Evolutionary conservation across 2,329 filamentous ascomycete species (phyloP).

Genomic region (Alternaria gansuensis): DNA sequence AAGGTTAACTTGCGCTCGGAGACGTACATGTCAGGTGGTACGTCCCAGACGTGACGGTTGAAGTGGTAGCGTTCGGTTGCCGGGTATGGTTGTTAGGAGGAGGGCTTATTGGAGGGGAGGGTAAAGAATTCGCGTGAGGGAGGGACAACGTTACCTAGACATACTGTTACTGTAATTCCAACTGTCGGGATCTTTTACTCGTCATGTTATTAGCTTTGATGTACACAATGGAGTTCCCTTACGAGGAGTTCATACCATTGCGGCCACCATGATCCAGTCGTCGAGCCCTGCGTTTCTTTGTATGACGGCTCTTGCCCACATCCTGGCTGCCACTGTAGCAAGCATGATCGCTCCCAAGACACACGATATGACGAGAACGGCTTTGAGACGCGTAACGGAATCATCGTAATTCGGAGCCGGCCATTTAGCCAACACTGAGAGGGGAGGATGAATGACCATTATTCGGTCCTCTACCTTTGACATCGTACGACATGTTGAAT

Average conservation of each 20-base stretch:
- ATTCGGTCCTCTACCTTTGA: conserved; percentile 16
- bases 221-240: neutral
- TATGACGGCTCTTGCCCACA: conserved; percentile 25
- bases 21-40: conserved; percentile 13
- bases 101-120: neutral
- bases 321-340: conserved; percentile 16
- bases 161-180: neutral
- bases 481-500: neutral
- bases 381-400: conserved; percentile 15
- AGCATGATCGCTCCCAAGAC: conserved; percentile 22
- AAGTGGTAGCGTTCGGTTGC: conserved; percentile 14
- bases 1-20: conserved; percentile 26
- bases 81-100: neutral
- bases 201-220: neutral
- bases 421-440: conserved; percentile 24
- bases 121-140: neutral
- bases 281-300: conserved; percentile 27
- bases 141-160: neutral
- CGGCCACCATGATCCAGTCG: conserved; percentile 31
- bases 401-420: conserved; percentile 28
- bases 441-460: conserved; percentile 23
- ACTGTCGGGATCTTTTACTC: conserved; percentile 11
- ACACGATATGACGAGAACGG: conserved; percentile 20
- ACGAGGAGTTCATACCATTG: conserved; percentile 15
- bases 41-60: conserved; percentile 33